A percentile compares a stretch with the other conserved stretches of the same genome.
Conservation (phyloP, 805 yeast genomes). For the Lipomyces spencermartinsiae region DNA sequence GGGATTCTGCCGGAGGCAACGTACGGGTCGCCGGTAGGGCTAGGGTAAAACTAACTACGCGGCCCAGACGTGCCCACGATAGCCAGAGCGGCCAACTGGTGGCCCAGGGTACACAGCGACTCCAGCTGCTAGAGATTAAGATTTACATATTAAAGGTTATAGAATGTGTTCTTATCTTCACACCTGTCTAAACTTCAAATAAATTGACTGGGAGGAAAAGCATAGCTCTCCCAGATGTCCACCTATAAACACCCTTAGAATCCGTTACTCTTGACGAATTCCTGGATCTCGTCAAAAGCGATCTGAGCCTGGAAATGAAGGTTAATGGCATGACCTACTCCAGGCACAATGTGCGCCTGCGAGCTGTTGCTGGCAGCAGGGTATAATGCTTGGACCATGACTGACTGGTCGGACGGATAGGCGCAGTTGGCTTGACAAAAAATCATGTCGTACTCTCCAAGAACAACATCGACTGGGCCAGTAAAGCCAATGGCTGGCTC, state of each 20-base stretch:
- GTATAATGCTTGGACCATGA: not conserved
- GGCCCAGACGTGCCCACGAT: too few species aligned
- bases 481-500: not conserved
- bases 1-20: too few species aligned
- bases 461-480: conserved; percentile 2
- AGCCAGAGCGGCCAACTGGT: too few species aligned
- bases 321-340: not conserved
- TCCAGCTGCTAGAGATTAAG: too few species aligned
- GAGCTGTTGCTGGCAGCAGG: not conserved
- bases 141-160: too few species aligned
- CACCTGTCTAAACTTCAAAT: too few species aligned
- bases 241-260: not conserved
- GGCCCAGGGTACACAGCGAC: too few species aligned
- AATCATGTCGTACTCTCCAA: conserved; percentile 1
- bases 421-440: conserved; percentile 2
- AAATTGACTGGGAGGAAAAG: too few species aligned
- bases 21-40: too few species aligned
- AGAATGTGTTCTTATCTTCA: too few species aligned
- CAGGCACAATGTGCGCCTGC: not conserved
- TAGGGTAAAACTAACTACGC: too few species aligned
- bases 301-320: not conserved
- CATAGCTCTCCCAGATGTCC: too few species aligned
- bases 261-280: not conserved
- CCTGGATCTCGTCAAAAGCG: not conserved
- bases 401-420: not conserved